Base-by-base conservation (phyloP, 805 yeast genomes). In the Candida verbasci region DNA sequence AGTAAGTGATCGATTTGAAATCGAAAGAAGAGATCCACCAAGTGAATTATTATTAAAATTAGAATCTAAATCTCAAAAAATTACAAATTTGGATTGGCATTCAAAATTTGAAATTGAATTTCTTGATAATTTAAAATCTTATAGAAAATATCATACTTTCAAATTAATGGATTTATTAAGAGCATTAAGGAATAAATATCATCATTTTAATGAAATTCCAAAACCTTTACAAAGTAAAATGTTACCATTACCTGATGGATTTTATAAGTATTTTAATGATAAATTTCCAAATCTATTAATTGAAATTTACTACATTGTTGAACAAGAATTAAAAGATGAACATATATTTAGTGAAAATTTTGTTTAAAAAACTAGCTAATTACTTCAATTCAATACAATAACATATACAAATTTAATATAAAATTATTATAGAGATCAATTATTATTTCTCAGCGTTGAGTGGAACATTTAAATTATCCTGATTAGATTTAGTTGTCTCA, bases 131-230 rank as follows among this genome's bases (percentile, higher is more conserved):
- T 68, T 93, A 45, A 96, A 95, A 14, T 86, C 86, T 53, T 93
- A 87, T 56, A 73, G 99, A 48, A 89, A 87, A 57, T 93, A 93
- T 56, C 82, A 82, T 45, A 74, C 83, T 0, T 78, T 74, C 39
- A 84, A 80, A 48, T 60, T 93, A 31, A 78, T 88, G 80, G 98
- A 93, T 56, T 62, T 93, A 35, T 60, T 93, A 40, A 68, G 99
- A 40, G 96, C 96, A 0, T 59, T 93, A 47, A 72, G 99, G 49
- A 93, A 93, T 63, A 93, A 93, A 58, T 82, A 86, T 52, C 97
- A 93, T 57, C 99, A 93, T 57, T 91, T 74, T 57, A 87, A 87
- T 60, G 98, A 93, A 56, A 62, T 89, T 53, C 96, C 96, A 1
- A 70, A 62, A 8, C 74, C 66, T 10, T 68, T 93, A 40, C 78